Percentiles rank a stretch among this genome's conserved stretches.
These are phyloP conservation scores for Rosa multiflora DNA, from an alignment of 306 rosid genomes.

Conservation along the genomic window DNA sequence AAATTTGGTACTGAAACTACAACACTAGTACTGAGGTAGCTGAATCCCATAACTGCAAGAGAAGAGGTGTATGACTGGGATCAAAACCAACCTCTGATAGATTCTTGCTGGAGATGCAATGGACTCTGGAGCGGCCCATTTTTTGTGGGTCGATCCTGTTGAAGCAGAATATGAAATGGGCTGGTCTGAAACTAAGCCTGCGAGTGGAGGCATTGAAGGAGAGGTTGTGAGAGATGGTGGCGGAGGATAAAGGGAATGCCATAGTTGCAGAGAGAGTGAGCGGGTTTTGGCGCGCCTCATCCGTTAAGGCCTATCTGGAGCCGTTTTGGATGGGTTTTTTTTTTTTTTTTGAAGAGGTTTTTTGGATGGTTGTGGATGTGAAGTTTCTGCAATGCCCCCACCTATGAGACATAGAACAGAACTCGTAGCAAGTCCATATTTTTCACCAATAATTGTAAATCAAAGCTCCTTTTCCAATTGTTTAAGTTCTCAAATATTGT, in stretches of 20 bases:
- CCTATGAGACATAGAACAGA: too few relatives aligned
- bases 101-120: conserved; percentile 38
- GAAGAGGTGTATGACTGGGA: neutral
- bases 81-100: conserved; percentile 34
- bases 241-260: conserved; percentile 61
- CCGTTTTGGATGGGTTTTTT: conserved; percentile 7
- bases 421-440: too few relatives aligned
- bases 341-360: too few relatives aligned
- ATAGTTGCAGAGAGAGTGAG: conserved; percentile 26
- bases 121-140: conserved; percentile 27
- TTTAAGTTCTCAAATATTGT: too few relatives aligned
- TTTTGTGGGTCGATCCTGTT: conserved; percentile 19
- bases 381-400: conserved; percentile 28
- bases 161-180: conserved; percentile 29
- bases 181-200: conserved; percentile 15
- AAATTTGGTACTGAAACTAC: neutral
- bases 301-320: conserved; percentile 34
- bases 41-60: neutral
- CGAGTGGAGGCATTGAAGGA: conserved; percentile 28
- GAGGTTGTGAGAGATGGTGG: conserved; percentile 38
- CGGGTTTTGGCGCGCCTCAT: conserved; percentile 57
- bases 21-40: neutral
- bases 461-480: too few relatives aligned
- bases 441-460: too few relatives aligned
- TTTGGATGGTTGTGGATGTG: conserved; percentile 10